phyloP scores from a whole-genome alignment of 2,329 filamentous ascomycete genomes.

The Microdochium bolleyi region DNA sequence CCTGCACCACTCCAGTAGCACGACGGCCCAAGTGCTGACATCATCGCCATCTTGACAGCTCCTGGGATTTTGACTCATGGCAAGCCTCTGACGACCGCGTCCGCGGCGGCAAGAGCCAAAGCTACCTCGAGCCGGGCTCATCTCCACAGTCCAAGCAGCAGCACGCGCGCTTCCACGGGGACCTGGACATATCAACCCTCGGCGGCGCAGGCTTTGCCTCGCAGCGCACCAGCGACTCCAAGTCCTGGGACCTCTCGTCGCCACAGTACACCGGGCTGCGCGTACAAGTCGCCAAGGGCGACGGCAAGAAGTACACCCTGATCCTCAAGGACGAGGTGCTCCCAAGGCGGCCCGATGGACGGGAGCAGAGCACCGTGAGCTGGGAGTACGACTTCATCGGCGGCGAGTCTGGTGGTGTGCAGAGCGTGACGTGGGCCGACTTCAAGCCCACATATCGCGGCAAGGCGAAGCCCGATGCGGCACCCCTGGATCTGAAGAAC shows the following conservation, averaged over 20 bases:
- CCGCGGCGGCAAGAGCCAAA: conserved; percentile 62
- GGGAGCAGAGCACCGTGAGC: conserved; percentile 63
- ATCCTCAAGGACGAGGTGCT: conserved; percentile 65
- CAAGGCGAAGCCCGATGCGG: conserved; percentile 50
- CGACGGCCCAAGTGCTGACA: too few relatives aligned
- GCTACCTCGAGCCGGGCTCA: conserved; percentile 30
- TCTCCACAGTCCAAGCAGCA: conserved; percentile 7
- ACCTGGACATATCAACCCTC: conserved; percentile 64
- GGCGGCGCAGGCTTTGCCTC: conserved; percentile 79
- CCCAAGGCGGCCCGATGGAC: conserved; percentile 48
- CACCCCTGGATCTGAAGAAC: conserved; percentile 46
- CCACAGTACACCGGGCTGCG: conserved; percentile 48
- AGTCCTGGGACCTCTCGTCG: conserved; percentile 53
- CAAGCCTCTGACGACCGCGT: conserved; percentile 67
- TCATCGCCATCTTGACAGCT: conserved; percentile 24
- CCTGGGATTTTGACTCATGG: conserved; percentile 56
- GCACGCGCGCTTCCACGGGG: conserved; percentile 56
- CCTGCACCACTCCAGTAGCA: neutral
- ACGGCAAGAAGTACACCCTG: conserved; percentile 65
- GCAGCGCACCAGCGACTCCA: conserved; percentile 57
- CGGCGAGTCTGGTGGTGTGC: conserved; percentile 18
- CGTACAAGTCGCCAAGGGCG: conserved; percentile 41
- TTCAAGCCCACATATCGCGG: conserved; percentile 71
- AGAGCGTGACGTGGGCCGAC: conserved; percentile 55
- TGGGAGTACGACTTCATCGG: conserved; percentile 71